Conservation (phyloP, 139 green algal species). For the Ettlia oleoabundans region DNA sequence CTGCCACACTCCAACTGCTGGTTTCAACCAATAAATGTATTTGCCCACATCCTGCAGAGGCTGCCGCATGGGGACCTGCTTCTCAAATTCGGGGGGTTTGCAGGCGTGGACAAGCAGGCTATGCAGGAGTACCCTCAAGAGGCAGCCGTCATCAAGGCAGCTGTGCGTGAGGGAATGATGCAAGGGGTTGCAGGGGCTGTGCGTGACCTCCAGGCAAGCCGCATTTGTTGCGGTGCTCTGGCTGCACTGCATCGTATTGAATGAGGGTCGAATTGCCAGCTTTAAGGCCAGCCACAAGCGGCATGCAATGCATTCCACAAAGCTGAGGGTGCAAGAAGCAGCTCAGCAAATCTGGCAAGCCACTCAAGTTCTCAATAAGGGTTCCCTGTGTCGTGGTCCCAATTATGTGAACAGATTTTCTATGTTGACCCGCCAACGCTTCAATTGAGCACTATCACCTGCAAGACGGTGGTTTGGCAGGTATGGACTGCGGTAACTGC, state of each 20-base stretch:
- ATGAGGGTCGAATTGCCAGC: no score
- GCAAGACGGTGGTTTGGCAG: conserved; percentile 4
- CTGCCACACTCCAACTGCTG: no score
- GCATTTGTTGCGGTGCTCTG: no score
- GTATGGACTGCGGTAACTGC: neutral
- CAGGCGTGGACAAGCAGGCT: neutral
- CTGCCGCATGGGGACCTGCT: conserved; percentile 16
- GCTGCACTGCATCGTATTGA: no score
- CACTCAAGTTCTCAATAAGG: no score
- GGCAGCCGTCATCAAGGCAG: neutral
- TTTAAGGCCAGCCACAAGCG: no score
- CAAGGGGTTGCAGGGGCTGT: neutral
- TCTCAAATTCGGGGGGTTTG: conserved; percentile 20
- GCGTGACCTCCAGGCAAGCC: conserved; percentile 21
- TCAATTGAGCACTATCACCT: neutral
- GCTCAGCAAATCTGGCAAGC: no score
- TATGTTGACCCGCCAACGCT: neutral
- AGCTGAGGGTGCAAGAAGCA: no score
- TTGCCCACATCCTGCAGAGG: neutral
- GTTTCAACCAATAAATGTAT: neutral
- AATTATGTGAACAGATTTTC: no score
- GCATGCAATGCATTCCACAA: no score
- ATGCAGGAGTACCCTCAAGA: neutral
- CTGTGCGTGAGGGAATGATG: conserved; percentile 10
- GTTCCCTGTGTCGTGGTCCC: no score